Evolutionary conservation across 768 basidiomycete species (phyloP), one percentile per base, ranked within the genome.

Genomic region (Cystobasidium ongulense): DNA sequence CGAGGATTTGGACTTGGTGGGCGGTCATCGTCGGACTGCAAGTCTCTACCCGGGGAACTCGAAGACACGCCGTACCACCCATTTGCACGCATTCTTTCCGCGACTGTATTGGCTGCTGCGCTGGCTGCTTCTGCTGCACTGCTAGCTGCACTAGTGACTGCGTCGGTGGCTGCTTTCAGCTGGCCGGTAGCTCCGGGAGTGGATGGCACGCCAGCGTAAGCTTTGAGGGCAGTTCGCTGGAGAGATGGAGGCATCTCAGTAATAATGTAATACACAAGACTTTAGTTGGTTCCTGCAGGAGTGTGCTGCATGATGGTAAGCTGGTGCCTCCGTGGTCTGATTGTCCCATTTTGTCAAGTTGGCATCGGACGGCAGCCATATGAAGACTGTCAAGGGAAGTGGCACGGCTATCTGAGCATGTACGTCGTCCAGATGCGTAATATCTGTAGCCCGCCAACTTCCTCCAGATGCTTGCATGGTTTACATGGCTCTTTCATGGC

Each of bases 1-100:
- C 25, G 8, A 38, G 13, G 8, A 11, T 11, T 41, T 10, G 11
- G 33, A 7, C 35, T 41, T 1, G 33, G 33, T 31, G 33, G 15
- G 41, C 63, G 63, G n/a, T 67, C 46, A 23, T 67, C 39, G 23
- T 52, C 36, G 2, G 52, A 27, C 35, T 54, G 52, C 7, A 13
- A 27, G 15, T 29, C 29, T 29, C 33, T 59, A 11, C 33, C 57
- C 5, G 57, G 57, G 23, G 57, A 27, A 29, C 57, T 59, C 11
- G 57, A 59, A 13, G 57, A 17, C 25, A 59, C 54, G 18, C 33
- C 33, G 38, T 35, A 35, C 68, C 68, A 71, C n/a, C 68, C 68
- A 29, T 23, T 54, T 10, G 50, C 25, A 21, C 54, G 52, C 68
- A 71, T 71, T n/a, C 68, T 15, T 11, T 71, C 68, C 17, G 59